phyloP scores from a whole-genome alignment of 2,329 filamentous ascomycete genomes.

The Curvularia lunata region DNA sequence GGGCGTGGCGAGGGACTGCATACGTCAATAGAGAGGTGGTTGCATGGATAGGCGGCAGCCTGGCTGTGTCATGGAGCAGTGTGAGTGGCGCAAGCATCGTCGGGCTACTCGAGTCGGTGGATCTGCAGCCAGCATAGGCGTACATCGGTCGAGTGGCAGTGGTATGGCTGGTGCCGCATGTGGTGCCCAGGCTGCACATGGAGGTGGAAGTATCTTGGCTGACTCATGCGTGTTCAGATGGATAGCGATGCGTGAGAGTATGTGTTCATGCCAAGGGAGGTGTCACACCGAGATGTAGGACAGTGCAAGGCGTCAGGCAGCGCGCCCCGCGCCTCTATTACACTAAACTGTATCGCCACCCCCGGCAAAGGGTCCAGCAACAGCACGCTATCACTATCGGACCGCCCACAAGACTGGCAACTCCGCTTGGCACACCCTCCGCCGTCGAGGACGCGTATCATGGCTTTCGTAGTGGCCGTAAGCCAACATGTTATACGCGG shows the following conservation, averaged over 20 bases:
- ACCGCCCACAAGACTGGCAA: background rate
- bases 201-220: background rate
- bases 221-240: background rate
- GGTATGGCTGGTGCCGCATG: background rate
- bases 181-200: background rate
- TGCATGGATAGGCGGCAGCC: background rate
- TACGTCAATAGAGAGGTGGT: background rate
- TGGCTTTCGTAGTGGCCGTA: background rate
- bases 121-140: background rate
- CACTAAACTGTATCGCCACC: background rate
- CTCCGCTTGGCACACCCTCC: conserved; percentile 10
- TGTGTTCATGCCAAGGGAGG: background rate
- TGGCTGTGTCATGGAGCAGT: background rate
- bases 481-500: conserved; percentile 22
- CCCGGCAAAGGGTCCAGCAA: conserved; percentile 6
- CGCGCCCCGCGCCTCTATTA: background rate
- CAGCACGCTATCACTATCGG: conserved; percentile 5
- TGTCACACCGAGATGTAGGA: background rate
- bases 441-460: conserved; percentile 13
- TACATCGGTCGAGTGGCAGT: too few relatives aligned
- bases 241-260: background rate
- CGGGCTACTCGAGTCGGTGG: background rate
- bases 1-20: background rate
- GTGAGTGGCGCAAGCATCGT: conserved; percentile 2
- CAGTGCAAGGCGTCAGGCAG: background rate